Conservation (phyloP, 2,329 filamentous ascomycete genomes). For the Bipolaris bicolor region DNA sequence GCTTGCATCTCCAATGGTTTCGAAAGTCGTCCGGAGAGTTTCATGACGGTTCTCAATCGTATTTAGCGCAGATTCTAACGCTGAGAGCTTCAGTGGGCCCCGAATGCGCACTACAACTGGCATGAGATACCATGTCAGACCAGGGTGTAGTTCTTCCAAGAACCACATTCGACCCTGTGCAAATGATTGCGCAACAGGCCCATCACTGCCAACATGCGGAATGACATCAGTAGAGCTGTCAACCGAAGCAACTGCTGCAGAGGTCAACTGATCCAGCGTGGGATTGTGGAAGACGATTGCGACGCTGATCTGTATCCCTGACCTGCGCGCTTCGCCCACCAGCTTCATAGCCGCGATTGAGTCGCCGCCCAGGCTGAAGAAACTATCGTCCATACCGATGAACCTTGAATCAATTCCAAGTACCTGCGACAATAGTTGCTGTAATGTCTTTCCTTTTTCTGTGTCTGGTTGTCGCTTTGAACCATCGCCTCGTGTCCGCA, state of each 20-base stretch:
- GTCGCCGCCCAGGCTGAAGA: constrained; percentile 22
- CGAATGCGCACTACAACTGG: background rate
- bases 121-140: constrained; percentile 4
- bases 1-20: background rate
- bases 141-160: constrained; percentile 4
- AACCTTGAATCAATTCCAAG: background rate
- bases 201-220: background rate
- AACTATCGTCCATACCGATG: constrained; percentile 19
- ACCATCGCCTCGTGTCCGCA: background rate
- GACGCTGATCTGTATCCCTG: background rate
- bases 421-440: constrained; percentile 9
- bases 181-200: constrained; percentile 2
- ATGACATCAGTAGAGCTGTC: background rate
- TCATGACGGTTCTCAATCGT: constrained; percentile 3
- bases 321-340: constrained; percentile 10
- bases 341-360: constrained; percentile 17
- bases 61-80: background rate
- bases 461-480: background rate
- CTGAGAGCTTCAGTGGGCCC: background rate
- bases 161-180: constrained; percentile 8
- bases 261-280: background rate
- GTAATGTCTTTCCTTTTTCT: background rate
- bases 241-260: constrained; percentile 3
- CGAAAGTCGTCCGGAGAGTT: constrained; percentile 4
- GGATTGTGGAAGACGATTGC: background rate